Conservation (phyloP, 192 early-diverging fungal genomes). For the Gonapodya sp. region DNA sequence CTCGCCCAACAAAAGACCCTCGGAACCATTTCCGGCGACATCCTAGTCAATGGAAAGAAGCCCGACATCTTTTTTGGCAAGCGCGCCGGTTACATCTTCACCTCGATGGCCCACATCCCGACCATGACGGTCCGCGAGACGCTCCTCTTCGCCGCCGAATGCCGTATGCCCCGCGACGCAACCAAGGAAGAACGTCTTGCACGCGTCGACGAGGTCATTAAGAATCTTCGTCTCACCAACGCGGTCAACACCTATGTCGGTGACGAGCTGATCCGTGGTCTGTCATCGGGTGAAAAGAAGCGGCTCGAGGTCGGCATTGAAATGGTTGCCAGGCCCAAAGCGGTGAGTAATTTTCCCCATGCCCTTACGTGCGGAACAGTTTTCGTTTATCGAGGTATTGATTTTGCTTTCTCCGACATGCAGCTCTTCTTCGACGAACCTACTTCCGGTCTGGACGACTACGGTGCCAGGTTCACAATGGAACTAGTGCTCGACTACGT, state of each 20-base stretch:
- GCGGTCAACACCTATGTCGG: constrained; percentile 43
- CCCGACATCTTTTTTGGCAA: not conserved
- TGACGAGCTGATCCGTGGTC: constrained; percentile 63
- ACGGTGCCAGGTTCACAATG: constrained; percentile 38
- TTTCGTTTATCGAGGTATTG: not conserved
- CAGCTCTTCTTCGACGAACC: constrained; percentile 42
- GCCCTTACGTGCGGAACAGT: not conserved
- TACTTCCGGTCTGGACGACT: constrained; percentile 69
- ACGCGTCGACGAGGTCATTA: constrained; percentile 38
- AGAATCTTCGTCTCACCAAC: constrained; percentile 26
- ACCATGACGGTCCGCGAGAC: constrained; percentile 51
- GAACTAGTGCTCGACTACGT: not conserved
- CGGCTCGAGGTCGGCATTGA: constrained; percentile 48
- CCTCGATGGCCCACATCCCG: constrained; percentile 46
- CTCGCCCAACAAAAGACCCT: constrained; percentile 3
- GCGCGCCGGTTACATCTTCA: not conserved
- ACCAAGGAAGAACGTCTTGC: constrained; percentile 1
- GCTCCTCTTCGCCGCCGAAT: constrained; percentile 66
- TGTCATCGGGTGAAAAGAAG: constrained; percentile 71
- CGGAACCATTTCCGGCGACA: constrained; percentile 1
- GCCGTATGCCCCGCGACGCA: constrained; percentile 16
- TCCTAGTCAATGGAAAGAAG: constrained; percentile 2
- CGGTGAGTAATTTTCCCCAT: not conserved
- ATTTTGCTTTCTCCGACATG: not conserved
- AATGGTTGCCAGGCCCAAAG: constrained; percentile 10